Percentiles rank a stretch among this genome's conserved stretches.
Conservation (phyloP, 192 early-diverging fungal species). For the Backusella macrospora region DNA sequence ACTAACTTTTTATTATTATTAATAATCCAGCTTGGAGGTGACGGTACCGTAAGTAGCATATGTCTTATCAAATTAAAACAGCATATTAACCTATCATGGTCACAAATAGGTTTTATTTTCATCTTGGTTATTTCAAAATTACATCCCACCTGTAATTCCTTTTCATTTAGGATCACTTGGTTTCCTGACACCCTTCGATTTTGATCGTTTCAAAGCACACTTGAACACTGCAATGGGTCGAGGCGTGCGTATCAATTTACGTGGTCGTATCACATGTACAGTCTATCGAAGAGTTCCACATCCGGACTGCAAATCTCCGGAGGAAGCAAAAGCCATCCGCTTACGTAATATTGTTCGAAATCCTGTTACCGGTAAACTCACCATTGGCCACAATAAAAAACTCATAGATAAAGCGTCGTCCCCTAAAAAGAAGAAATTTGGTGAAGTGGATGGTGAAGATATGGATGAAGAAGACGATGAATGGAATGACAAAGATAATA, state of each 20-base stretch:
- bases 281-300: conserved; percentile 68
- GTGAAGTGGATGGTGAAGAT: conserved; percentile 36
- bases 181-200: conserved; percentile 91
- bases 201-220: conserved; percentile 59
- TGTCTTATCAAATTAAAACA: not conserved
- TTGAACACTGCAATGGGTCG: conserved; percentile 48
- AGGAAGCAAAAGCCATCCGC: conserved; percentile 11
- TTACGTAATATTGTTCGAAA: conserved; percentile 36
- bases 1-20: not conserved
- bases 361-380: conserved; percentile 34
- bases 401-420: not conserved
- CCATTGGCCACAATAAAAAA: conserved; percentile 32
- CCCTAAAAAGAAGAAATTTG: conserved; percentile 32
- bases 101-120: conserved; percentile 69
- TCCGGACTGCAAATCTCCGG: conserved; percentile 12
- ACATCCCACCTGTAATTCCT: conserved; percentile 92
- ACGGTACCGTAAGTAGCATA: conserved; percentile 73
- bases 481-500: not conserved
- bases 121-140: conserved; percentile 87
- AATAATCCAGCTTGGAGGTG: conserved; percentile 75
- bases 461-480: conserved; percentile 22
- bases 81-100: not conserved
- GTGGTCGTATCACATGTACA: conserved; percentile 91
- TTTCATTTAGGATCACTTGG: conserved; percentile 95
- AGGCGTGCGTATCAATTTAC: conserved; percentile 83